Evolutionary conservation across 2,329 filamentous ascomycete species (phyloP).

Genomic region (Ophiobolus disseminans): DNA sequence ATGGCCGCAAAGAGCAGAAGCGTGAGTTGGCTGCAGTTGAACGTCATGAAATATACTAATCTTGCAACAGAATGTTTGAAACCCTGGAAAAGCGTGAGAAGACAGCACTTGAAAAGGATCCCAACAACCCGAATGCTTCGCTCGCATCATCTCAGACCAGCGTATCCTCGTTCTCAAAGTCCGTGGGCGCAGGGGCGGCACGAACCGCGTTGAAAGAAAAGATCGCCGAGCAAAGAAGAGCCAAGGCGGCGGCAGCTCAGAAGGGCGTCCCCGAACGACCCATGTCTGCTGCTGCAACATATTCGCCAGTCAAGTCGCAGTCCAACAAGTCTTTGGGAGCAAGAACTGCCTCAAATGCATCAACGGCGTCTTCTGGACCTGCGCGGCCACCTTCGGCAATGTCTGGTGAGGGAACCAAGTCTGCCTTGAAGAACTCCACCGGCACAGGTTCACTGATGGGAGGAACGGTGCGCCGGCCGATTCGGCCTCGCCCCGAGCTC

Average conservation of each 20-base stretch:
- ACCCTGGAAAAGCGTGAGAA: constrained; percentile 80
- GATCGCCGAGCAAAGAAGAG: constrained; percentile 80
- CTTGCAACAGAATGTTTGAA: constrained; percentile 71
- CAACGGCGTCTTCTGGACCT: constrained; percentile 36
- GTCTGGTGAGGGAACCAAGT: constrained; percentile 43
- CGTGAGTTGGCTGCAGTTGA: constrained; percentile 57
- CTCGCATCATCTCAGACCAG: constrained; percentile 61
- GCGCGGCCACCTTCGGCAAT: constrained; percentile 48
- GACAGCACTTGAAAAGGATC: constrained; percentile 80
- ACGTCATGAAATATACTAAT: constrained; percentile 21
- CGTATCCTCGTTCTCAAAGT: constrained; percentile 50
- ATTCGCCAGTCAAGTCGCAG: constrained; percentile 55
- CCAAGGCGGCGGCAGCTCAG: constrained; percentile 54
- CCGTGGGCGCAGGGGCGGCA: constrained; percentile 56
- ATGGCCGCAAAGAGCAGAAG: constrained; percentile 80
- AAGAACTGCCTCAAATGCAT: constrained; percentile 38
- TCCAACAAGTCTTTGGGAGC: constrained; percentile 42
- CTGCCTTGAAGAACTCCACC: constrained; percentile 38
- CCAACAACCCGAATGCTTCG: constrained; percentile 74
- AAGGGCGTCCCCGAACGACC: constrained; percentile 59
- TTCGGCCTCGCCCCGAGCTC: constrained; percentile 53
- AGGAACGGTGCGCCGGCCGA: constrained; percentile 64
- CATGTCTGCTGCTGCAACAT: constrained; percentile 64
- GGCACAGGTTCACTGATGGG: constrained; percentile 60
- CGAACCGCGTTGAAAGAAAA: constrained; percentile 75